Conservation (phyloP, 148 eudicot species). For the Camellia sinensis region DNA sequence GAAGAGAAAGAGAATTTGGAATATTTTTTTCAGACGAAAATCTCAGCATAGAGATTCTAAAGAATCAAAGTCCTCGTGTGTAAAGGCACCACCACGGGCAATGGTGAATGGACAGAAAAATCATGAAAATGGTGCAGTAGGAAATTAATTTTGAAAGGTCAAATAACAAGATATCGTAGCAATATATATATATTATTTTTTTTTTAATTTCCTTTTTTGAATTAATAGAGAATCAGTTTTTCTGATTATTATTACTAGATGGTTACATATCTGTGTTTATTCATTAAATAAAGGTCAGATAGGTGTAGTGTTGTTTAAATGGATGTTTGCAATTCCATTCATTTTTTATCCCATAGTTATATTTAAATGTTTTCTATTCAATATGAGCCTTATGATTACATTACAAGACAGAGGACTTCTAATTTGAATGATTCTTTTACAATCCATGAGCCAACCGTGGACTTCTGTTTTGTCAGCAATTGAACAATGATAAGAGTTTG, state of each 20-base stretch:
- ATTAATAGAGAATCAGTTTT: background rate
- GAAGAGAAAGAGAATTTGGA: slow-evolving; percentile 58
- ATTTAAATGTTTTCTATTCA: background rate
- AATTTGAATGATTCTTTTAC: background rate
- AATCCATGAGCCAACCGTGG: background rate
- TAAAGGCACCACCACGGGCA: slow-evolving; percentile 10
- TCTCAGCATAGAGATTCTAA: slow-evolving; percentile 14
- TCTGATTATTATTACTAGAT: background rate
- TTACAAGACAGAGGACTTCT: background rate
- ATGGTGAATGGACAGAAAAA: background rate
- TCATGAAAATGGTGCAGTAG: slow-evolving; percentile 4
- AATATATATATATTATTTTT: background rate
- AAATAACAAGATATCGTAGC: background rate
- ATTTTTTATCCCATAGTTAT: background rate
- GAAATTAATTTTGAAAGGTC: slow-evolving; percentile 17
- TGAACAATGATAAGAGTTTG: background rate
- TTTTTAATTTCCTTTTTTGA: background rate
- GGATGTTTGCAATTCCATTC: background rate
- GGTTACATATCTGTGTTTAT: background rate
- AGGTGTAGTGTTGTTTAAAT: slow-evolving; percentile 1
- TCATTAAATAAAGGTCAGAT: background rate
- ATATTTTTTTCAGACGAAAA: slow-evolving; percentile 47
- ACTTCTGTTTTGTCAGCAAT: background rate
- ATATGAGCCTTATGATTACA: too few relatives aligned
- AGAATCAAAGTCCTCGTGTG: slow-evolving; percentile 22